Evolutionary conservation across 148 eudicot species (phyloP), one percentile per base, ranked within the genome.

Genomic region (Dysphania ambrosioides): DNA sequence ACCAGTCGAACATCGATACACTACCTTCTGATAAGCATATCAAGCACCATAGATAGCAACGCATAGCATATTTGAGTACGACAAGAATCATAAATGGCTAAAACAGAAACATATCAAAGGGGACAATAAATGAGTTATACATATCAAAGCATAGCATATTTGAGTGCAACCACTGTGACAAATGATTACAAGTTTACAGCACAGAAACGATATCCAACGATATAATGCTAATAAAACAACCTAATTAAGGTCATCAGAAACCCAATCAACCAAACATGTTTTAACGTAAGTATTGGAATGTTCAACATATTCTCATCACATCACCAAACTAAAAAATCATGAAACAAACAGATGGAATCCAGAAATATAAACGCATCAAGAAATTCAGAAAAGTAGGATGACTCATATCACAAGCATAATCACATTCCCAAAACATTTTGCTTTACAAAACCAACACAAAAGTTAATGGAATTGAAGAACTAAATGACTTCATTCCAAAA

Each of bases 391-490:
- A 27, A 21, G n/a, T n/a, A 10, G 56, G 23, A 47, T 24, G 19
- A 63, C 26, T 42, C 76, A 57, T 41, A 58, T 35, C 53, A 69
- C 34, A 47, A 34, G 41, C 59, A 72, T 68, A 66, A 61, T 66
- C 35, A 56, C n/a, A 47, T 47, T 47, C 53, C 16, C 53, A 47
- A 47, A 47, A n/a, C n/a, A n/a, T n/a, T n/a, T n/a, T n/a, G n/a
- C n/a, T n/a, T n/a, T n/a, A n/a, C n/a, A n/a, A n/a, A n/a, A n/a
- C n/a, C n/a, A n/a, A n/a, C n/a, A n/a, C n/a, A n/a, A n/a, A n/a
- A n/a, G n/a, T n/a, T n/a, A n/a, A n/a, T n/a, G n/a, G n/a, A n/a
- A n/a, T n/a, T n/a, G n/a, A n/a, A n/a, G n/a, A n/a, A n/a, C n/a
- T n/a, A n/a, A n/a, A n/a, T n/a, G n/a, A n/a, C n/a, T n/a, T n/a